Evolutionary conservation across 495 filamentous ascomycete genomes (phyloP).

Genomic region (Hypoxylon fuscum): DNA sequence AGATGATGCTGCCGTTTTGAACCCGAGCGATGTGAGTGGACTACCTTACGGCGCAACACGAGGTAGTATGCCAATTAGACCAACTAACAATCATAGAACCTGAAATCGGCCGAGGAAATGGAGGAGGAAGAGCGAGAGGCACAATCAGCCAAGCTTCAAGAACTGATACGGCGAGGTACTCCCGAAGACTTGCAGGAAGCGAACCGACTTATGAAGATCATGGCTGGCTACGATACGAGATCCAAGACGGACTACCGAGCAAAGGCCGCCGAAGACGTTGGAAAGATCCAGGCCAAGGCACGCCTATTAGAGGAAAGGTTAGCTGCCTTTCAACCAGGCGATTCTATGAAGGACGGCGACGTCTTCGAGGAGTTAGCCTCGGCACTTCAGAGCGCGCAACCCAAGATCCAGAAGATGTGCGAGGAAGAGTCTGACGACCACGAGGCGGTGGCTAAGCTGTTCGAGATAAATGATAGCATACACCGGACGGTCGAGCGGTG

Average conservation of each 20-base stretch:
- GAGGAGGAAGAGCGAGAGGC: constrained; percentile 94
- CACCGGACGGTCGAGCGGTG: constrained; percentile 95
- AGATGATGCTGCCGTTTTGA: constrained; percentile 96
- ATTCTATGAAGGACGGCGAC: constrained; percentile 86
- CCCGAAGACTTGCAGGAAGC: constrained; percentile 95
- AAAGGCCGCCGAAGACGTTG: constrained; percentile 94
- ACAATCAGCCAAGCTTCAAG: constrained; percentile 95
- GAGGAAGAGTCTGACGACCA: constrained; percentile 97
- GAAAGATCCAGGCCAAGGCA: constrained; percentile 92
- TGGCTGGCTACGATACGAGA: constrained; percentile 95
- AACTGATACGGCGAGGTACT: constrained; percentile 90
- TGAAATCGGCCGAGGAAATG: constrained; percentile 98
- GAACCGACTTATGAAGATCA: constrained; percentile 96
- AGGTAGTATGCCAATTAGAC: constrained; percentile 4
- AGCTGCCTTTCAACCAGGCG: constrained; percentile 81
- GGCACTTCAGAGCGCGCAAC: constrained; percentile 90
- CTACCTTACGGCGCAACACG: too few relatives aligned
- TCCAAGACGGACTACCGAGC: constrained; percentile 97
- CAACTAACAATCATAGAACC: constrained; percentile 65
- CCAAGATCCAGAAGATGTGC: constrained; percentile 99
- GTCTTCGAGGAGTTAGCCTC: constrained; percentile 96
- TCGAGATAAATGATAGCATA: constrained; percentile 99
- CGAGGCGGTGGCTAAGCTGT: constrained; percentile 91
- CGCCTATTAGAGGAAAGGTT: constrained; percentile 92
- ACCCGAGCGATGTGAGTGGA: constrained; percentile 93